phyloP scores from a whole-genome alignment of 345 rosid species.

The Euphorbia lathyris region DNA sequence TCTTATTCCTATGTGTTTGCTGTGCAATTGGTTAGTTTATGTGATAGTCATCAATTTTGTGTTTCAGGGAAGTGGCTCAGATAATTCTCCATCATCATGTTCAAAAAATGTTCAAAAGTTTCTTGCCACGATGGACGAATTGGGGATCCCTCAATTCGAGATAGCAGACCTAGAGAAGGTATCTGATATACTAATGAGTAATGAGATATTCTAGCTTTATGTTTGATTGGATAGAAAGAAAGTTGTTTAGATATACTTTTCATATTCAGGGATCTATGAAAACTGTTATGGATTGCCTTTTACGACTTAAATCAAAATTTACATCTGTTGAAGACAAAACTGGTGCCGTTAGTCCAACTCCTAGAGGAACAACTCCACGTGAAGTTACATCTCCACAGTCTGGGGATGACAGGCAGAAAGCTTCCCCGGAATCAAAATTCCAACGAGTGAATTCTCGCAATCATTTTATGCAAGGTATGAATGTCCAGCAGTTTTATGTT shows the following conservation, averaged over 20 bases:
- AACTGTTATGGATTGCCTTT: constrained; percentile 48
- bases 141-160: constrained; percentile 66
- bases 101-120: constrained; percentile 53
- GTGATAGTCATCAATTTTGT: constrained; percentile 14
- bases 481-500: neutral
- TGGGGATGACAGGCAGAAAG: constrained; percentile 50
- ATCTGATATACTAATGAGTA: neutral
- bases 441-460: constrained; percentile 41
- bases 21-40: neutral
- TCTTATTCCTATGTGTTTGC: too few relatives aligned
- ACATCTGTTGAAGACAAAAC: constrained; percentile 25
- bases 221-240: neutral
- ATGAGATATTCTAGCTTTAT: neutral
- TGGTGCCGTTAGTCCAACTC: constrained; percentile 2
- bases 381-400: constrained; percentile 32
- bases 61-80: constrained; percentile 45
- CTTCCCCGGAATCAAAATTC: constrained; percentile 44
- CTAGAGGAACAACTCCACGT: constrained; percentile 23
- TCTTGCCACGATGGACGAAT: constrained; percentile 55
- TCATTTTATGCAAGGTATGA: constrained; percentile 47
- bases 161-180: constrained; percentile 79
- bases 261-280: constrained; percentile 51
- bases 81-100: constrained; percentile 29
- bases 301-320: constrained; percentile 34
- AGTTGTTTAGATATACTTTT: neutral